Base-by-base conservation (phyloP, 1,284 basidiomycete species). In the Wolfiporia cocos region DNA sequence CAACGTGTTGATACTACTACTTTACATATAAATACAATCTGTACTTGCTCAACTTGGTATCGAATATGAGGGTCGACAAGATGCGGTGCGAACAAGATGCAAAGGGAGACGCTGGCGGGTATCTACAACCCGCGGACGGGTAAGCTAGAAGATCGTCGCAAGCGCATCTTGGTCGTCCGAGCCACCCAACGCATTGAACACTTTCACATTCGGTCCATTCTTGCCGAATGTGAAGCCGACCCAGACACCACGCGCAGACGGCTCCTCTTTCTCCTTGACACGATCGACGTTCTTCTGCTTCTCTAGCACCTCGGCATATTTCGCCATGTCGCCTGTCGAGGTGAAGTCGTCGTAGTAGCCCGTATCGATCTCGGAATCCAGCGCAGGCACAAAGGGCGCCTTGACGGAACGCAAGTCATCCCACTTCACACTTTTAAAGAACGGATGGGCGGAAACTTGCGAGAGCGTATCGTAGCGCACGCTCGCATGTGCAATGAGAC, bases 321-420 rank as follows among this genome's bases (percentile, higher is more conserved):
- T 98, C 37, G 92, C 93, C 93, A 99, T 97, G 62, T 99, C 96
- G 52, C 94, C 92, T 6, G 77, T 71, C 19, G 79, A 87, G 20
- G 85, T 86, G 64, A 98, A 99, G 63, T 97, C 93, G 64, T 99
- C 96, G 71, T 98, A 99, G 70, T 99, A 99, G 10, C 94, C 95
- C 1, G 94, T 94, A 62, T 97, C 96, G 46, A 91, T 77, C 55
- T 99, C 96, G 17, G 85, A 90, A 59, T 98, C 94, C 28, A 99
- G 78, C 9, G 92, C 86, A 17, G 96, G 96, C 4, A 99, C 88
- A 64, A 98, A 99, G 0, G 96, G 96, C 11, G 96, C 87, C n/a
- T 76, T 76, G 20, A 81, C 74, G 15, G 77, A 67, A 31, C 95
- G 85, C 18, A 98, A 71, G 54, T 79, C 73, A 24, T 82, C 76